phyloP scores from a whole-genome alignment of 192 early-diverging fungal genomes.

The Dissophora ornata region DNA sequence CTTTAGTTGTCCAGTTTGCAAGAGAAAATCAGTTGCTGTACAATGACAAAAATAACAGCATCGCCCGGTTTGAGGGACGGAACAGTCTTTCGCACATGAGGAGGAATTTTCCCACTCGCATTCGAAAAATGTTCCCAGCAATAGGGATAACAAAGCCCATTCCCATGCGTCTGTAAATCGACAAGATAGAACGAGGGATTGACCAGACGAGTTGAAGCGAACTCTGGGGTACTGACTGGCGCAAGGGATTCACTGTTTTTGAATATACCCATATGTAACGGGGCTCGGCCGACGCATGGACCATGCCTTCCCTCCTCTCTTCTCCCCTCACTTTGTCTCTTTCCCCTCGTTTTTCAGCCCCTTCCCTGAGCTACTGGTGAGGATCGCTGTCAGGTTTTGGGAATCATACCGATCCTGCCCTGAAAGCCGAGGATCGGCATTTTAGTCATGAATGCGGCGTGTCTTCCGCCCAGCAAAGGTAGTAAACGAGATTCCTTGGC shows the following conservation, averaged over 20 bases:
- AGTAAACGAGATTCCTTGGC: no score
- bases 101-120: not conserved
- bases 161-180: not conserved
- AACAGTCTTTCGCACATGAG: not conserved
- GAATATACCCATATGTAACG: constrained; percentile 5
- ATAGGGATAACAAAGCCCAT: not conserved
- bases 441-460: no score
- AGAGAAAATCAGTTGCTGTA: not conserved
- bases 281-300: constrained; percentile 1
- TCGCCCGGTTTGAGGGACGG: no score
- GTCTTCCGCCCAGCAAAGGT: no score
- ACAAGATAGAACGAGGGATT: not conserved
- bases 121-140: constrained; percentile 8
- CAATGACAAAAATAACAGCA: not conserved
- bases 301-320: constrained; percentile 5
- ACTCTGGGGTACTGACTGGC: no score
- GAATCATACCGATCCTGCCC: not conserved
- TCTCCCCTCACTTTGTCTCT: not conserved
- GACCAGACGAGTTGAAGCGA: not conserved
- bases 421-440: not conserved
- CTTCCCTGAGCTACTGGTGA: not conserved
- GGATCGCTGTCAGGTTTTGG: no score
- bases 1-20: no score
- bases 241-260: no score
- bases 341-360: not conserved